phyloP scores from a whole-genome alignment of 192 early-diverging fungal genomes.

The Neocallimastix lanati region DNA sequence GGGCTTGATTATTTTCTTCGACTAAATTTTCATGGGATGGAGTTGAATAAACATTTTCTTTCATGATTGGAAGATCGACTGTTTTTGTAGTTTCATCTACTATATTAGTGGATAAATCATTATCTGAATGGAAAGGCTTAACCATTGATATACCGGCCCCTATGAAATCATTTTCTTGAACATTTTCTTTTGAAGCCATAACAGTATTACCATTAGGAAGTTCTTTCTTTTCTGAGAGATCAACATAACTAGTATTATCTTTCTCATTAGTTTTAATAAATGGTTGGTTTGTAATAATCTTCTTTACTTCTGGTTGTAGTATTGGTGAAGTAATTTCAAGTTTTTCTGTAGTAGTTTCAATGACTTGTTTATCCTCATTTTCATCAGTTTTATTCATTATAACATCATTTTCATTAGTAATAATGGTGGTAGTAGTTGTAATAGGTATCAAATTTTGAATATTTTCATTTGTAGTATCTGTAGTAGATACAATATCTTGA shows the following conservation, averaged over 20 bases:
- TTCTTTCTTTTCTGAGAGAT: neutral
- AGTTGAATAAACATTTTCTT: neutral
- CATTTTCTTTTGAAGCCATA: neutral
- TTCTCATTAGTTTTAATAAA: neutral
- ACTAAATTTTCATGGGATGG: neutral
- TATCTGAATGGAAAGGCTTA: neutral
- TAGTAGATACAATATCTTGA: too few species aligned
- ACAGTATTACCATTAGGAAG: neutral
- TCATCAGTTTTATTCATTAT: too few species aligned
- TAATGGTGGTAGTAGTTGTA: too few species aligned
- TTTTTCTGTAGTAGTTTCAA: neutral
- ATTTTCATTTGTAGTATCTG: too few species aligned
- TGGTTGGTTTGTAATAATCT: neutral
- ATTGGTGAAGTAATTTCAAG: neutral
- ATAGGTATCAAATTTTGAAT: too few species aligned
- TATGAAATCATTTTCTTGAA: neutral
- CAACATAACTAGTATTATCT: neutral
- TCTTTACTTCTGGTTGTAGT: neutral
- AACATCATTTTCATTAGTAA: too few species aligned
- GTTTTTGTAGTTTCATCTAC: neutral
- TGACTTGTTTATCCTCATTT: too few species aligned
- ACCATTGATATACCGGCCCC: neutral
- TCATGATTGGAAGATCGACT: neutral
- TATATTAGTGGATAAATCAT: neutral
- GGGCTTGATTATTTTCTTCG: neutral